Evolutionary conservation across 345 rosid species (phyloP), one percentile per base, ranked within the genome.

Genomic region (Salix arbutifolia): DNA sequence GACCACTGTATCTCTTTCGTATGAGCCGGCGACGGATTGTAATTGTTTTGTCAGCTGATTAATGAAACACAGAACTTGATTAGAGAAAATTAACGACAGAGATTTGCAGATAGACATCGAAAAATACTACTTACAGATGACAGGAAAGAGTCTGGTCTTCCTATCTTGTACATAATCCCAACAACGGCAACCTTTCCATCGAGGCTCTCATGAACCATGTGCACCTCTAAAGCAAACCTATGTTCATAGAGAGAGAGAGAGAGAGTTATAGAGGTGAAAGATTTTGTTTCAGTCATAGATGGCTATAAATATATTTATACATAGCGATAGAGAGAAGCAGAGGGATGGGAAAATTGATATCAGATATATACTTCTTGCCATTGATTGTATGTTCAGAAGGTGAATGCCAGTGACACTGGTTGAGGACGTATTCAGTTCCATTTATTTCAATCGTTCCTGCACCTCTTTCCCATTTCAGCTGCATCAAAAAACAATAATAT

Each of bases 151-250:
- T 94, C 97, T 17, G 94, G 88, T 65, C 84, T 62, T 74, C 97
- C 97, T 64, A 88, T 73, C 65, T 73, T 88, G 85, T 94, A 94
- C 83, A 92, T 50, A 65, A 91, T 79, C 74, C 94, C 91, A 18
- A 94, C 79, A 23, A 94, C 98, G 17, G 95, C 94, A 68, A 73
- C 23, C 42, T 82, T 77, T 21, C 95, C 98, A 35, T 84, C 82
- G 16, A 44, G 65, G 77, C 88, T 89, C 78, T 89, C 83, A 25
- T 94, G 98, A 74, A 94, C 97, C 94, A 94, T 65, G 64, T 94
- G 98, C 5, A 76, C 77, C 84, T 94, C 98, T 16, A 90, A 42
- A 77, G 74, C 97, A 69, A 79, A 87, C 72, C 97, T 91, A 80
- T 6, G 65, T 26, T 71, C 37, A 14, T 11, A 69, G 42, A 69